Evolutionary conservation across 495 filamentous ascomycete genomes (phyloP).

Genomic region (Peziza echinospora): DNA sequence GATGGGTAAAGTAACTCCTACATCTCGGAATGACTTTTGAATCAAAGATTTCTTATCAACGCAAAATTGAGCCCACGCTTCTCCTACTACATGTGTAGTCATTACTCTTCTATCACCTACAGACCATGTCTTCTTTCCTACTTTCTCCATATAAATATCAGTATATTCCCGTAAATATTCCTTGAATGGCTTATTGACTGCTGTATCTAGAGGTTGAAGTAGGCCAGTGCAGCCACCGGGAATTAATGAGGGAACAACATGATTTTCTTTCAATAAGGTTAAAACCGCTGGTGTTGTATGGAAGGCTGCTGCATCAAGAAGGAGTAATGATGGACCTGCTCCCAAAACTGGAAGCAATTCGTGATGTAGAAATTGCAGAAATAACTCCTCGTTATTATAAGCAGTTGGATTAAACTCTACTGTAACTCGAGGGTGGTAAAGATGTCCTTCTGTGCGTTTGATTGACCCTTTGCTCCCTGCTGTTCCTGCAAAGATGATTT

Average conservation of each 20-base stretch:
- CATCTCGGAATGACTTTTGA: background rate
- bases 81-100: background rate
- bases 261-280: too few species aligned
- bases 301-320: background rate
- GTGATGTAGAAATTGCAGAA: background rate
- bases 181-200: slow-evolving; percentile 1
- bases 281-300: slow-evolving; percentile 1
- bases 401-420: background rate
- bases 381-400: slow-evolving; percentile 2
- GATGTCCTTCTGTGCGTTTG: background rate
- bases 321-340: background rate
- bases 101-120: background rate
- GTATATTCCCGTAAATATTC: background rate
- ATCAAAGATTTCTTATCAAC: background rate
- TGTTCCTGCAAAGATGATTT: slow-evolving; percentile 2
- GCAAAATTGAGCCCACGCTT: slow-evolving; percentile 1
- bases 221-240: background rate
- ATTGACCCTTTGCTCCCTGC: background rate
- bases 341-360: background rate
- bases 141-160: background rate
- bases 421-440: background rate
- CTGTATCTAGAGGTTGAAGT: background rate
- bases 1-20: too few species aligned
- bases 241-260: slow-evolving; percentile 1
- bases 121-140: background rate